phyloP scores from a whole-genome alignment of 192 early-diverging fungal genomes.

The Podila clonocystis region DNA sequence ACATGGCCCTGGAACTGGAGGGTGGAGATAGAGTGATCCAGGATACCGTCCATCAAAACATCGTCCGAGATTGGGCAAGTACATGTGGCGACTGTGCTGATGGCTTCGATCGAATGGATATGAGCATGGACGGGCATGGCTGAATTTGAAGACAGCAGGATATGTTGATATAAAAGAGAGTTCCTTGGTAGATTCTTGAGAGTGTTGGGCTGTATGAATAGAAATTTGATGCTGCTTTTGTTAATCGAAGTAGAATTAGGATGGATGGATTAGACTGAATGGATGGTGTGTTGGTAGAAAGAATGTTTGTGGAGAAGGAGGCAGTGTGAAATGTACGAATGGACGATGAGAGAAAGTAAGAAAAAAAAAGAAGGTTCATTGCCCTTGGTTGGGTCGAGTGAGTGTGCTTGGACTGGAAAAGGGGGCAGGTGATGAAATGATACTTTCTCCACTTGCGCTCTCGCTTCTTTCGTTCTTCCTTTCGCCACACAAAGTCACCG shows the following conservation, averaged over 20 bases:
- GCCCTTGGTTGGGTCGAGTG: not conserved
- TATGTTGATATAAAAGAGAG: not conserved
- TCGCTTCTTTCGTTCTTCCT: no score
- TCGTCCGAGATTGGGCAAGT: slow-evolving; percentile 1
- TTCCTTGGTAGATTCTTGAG: not conserved
- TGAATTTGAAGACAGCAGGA: not conserved
- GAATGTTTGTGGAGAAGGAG: not conserved
- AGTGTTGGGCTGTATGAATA: not conserved
- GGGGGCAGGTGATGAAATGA: no score
- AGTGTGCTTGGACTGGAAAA: no score
- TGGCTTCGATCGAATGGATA: not conserved
- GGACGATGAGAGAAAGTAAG: not conserved
- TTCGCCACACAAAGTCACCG: no score
- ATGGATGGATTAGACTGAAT: not conserved
- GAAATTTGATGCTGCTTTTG: not conserved
- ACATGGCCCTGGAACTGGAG: not conserved
- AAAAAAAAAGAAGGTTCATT: not conserved
- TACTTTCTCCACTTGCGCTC: no score
- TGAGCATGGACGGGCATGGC: not conserved
- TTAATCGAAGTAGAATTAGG: not conserved
- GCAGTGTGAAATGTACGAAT: not conserved
- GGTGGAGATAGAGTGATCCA: not conserved
- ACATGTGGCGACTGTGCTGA: not conserved
- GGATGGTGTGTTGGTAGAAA: not conserved
- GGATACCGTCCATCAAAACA: not conserved